Conservation (phyloP, 768 basidiomycete genomes). For the Russula virescens region DNA sequence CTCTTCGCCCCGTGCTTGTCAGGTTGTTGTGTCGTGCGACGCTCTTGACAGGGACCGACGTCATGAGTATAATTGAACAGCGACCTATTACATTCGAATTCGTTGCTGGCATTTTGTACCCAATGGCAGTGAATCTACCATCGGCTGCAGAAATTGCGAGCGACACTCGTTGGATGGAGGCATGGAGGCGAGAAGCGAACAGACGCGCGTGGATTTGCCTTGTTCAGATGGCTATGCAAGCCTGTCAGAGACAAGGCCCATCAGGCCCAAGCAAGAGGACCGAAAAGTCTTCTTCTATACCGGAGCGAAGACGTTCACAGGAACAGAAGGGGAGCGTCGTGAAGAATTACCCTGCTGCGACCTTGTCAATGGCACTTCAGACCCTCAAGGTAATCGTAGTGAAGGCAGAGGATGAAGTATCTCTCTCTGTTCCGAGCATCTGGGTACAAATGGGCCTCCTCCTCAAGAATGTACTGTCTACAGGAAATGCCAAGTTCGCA, state of each 20-base stretch:
- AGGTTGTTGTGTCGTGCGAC: slow-evolving; percentile 35
- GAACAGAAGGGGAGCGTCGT: slow-evolving; percentile 33
- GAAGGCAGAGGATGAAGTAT: slow-evolving; percentile 57
- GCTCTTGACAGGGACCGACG: slow-evolving; percentile 45
- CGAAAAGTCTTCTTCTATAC: slow-evolving; percentile 20
- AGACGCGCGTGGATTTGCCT: slow-evolving; percentile 57
- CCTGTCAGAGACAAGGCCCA: slow-evolving; percentile 38
- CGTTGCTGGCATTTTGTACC: slow-evolving; percentile 59
- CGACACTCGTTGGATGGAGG: slow-evolving; percentile 39
- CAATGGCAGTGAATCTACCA: slow-evolving; percentile 50
- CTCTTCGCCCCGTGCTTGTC: slow-evolving; percentile 29
- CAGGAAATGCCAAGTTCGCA: slow-evolving; percentile 61
- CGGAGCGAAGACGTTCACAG: slow-evolving; percentile 44
- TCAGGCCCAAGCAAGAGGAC: slow-evolving; percentile 27
- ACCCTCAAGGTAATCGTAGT: slow-evolving; percentile 62
- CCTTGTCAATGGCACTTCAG: slow-evolving; percentile 50
- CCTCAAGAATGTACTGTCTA: slow-evolving; percentile 44
- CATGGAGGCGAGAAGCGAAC: slow-evolving; percentile 43
- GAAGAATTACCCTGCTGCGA: slow-evolving; percentile 28
- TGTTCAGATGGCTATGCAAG: slow-evolving; percentile 50
- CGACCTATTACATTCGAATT: slow-evolving; percentile 52
- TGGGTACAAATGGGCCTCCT: slow-evolving; percentile 60
- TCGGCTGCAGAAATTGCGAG: slow-evolving; percentile 42
- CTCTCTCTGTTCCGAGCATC: slow-evolving; percentile 46
- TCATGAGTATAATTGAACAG: slow-evolving; percentile 52